Base-by-base conservation (phyloP, 345 rosid species). In the Kandelia obovata region DNA sequence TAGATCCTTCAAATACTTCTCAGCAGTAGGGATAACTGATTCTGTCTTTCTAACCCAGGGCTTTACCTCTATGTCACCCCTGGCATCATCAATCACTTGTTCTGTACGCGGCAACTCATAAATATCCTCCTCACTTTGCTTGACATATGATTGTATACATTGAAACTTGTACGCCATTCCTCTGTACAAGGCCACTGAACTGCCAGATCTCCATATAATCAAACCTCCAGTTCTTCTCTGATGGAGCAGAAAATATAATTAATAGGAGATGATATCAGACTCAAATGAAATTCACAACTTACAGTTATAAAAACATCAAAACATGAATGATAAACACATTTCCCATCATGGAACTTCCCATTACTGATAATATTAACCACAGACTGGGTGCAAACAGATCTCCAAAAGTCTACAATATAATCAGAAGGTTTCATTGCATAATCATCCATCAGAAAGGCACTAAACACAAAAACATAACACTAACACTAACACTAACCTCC, bases 191-290 rank as follows among this genome's bases (percentile, higher is more conserved):
- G 88, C 98, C n/a, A 94, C 77, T 6, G 94, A 89, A 78, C 96
- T 85, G 57, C 98, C 98, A 39, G 98, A 89, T 81, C 98, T 91
- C 97, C 92, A 91, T 76, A 91, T 89, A 65, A 94, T 85, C 78
- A 94, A 77, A 43, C 98, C 98, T 53, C 97, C 92, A 0, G 97
- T 88, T 84, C 83, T 91, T 71, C 74, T 81, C 98, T 93, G 92
- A 73, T 52, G 63, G 26, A 74, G 59, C 58, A 71, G 34, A 46
- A 57, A 69, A 68, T 58, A 57, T 61, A 78, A 69, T 65, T 61
- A 53, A 73, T 66, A 66, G 66, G 61, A 73, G 57, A 71, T 63
- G 69, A 49, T 27, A 68, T 51, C 28, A 56, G 64, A 52, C 28
- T 47, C 58, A 59, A 62, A 67, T 56, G 26, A 64, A 51, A 43